Evolutionary conservation across 768 basidiomycete genomes (phyloP).

Genomic region (Tylopilus sp.): DNA sequence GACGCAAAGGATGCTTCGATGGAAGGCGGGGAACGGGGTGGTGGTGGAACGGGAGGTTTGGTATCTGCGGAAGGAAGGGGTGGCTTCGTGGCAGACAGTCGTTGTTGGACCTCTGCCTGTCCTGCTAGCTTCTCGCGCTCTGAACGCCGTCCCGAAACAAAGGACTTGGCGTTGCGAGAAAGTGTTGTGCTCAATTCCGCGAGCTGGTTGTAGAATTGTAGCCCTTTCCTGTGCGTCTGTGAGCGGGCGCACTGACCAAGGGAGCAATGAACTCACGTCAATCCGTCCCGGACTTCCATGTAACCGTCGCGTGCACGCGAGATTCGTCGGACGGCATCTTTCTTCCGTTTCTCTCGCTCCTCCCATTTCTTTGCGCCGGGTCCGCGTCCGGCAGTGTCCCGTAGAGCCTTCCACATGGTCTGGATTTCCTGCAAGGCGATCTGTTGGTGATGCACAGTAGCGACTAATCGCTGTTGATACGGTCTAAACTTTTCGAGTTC

Average conservation of each 20-base stretch:
- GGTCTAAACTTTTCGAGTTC: conserved; percentile 96
- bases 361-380: conserved; percentile 78
- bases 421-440: conserved; percentile 70
- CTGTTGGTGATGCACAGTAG: conserved; percentile 78
- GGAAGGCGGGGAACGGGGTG: conserved; percentile 37
- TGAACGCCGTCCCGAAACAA: conserved; percentile 55
- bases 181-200: conserved; percentile 59
- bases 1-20: conserved; percentile 53
- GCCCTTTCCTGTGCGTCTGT: conserved; percentile 61
- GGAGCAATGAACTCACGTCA: conserved; percentile 54
- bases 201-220: conserved; percentile 86
- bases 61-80: conserved; percentile 39
- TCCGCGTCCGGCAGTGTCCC: conserved; percentile 70
- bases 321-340: conserved; percentile 70
- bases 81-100: conserved; percentile 45
- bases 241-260: conserved; percentile 4
- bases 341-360: conserved; percentile 75
- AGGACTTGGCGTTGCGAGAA: conserved; percentile 54
- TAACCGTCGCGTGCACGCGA: conserved; percentile 78
- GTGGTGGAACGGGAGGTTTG: conserved; percentile 49
- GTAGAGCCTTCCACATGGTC: conserved; percentile 69
- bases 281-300: conserved; percentile 80
- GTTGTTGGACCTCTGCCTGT: conserved; percentile 70
- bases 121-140: conserved; percentile 70
- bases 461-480: conserved; percentile 77